Conservation (phyloP, 495 filamentous ascomycete genomes). For the Neurospora sp. region DNA sequence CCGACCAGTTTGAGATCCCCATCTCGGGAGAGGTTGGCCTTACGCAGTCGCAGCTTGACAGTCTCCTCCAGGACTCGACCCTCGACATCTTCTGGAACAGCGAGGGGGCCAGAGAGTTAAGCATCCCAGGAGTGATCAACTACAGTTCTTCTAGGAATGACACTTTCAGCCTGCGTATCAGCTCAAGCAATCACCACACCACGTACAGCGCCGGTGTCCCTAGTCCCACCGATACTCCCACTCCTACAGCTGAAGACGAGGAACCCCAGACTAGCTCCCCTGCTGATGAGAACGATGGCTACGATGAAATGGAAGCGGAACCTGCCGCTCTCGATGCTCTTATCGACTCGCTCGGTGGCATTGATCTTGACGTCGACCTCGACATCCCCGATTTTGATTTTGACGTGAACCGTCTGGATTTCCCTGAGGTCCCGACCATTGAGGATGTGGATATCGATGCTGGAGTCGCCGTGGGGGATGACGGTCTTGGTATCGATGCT, state of each 20-base stretch:
- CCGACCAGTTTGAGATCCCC: not conserved
- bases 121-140: not conserved
- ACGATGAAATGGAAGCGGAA: not conserved
- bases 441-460: too few relatives aligned
- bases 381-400: not conserved
- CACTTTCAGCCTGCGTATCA: not conserved
- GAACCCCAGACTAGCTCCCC: not conserved
- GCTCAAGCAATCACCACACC: not conserved
- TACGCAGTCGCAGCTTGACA: not conserved
- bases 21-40: not conserved
- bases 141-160: not conserved
- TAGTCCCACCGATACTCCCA: not conserved
- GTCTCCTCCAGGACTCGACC: not conserved
- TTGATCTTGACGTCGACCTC: not conserved
- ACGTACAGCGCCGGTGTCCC: not conserved
- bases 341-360: not conserved
- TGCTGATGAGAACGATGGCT: not conserved
- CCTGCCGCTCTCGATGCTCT: not conserved
- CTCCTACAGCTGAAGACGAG: not conserved
- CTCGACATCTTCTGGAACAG: not conserved
- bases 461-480: not conserved
- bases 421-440: not conserved
- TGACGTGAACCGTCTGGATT: not conserved
- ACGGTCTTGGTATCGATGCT: not conserved
- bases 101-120: not conserved